Evolutionary conservation across 129 eudicot genomes (phyloP).

Genomic region (Pittosporum tobira): DNA sequence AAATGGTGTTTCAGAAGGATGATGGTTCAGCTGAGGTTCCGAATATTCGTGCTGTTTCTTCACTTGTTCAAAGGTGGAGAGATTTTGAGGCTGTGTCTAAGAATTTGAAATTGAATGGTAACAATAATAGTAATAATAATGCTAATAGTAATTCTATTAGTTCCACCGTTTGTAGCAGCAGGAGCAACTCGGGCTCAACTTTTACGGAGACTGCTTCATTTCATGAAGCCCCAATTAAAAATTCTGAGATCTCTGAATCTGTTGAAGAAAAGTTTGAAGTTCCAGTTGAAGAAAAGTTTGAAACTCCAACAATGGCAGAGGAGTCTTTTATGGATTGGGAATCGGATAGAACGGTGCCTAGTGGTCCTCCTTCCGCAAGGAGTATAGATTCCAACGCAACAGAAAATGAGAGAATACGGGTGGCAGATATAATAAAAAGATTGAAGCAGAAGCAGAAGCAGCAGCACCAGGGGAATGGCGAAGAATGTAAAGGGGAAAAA

Average conservation of each 20-base stretch:
- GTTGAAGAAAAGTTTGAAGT: conserved; percentile 11
- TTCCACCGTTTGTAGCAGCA: conserved; percentile 12
- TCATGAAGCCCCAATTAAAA: background rate
- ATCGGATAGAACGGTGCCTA: conserved; percentile 19
- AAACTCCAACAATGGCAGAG: conserved; percentile 2
- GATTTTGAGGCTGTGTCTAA: conserved; percentile 35
- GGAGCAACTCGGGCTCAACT: conserved; percentile 10
- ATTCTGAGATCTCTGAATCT: conserved; percentile 1
- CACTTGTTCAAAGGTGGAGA: conserved; percentile 55
- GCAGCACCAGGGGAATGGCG: conserved; percentile 17
- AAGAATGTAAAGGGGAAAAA: conserved; percentile 13
- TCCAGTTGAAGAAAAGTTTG: conserved; percentile 10
- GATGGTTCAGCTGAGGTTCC: conserved; percentile 17
- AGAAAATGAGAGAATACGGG: conserved; percentile 54
- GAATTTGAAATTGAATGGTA: background rate
- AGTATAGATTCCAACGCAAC: conserved; percentile 31
- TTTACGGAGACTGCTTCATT: conserved; percentile 13
- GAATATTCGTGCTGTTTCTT: conserved; percentile 57
- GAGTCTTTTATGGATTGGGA: conserved; percentile 35
- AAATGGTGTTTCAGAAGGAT: conserved; percentile 17
- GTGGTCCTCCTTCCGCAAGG: conserved; percentile 24
- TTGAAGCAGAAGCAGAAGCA: too few species aligned
- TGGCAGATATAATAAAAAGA: conserved; percentile 59
- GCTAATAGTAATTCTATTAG: background rate
- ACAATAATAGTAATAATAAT: too few species aligned